Percentiles rank a stretch among this genome's conserved stretches.
Evolutionary conservation across 805 yeast species (phyloP).

Genomic region (Candida nemodendra): DNA sequence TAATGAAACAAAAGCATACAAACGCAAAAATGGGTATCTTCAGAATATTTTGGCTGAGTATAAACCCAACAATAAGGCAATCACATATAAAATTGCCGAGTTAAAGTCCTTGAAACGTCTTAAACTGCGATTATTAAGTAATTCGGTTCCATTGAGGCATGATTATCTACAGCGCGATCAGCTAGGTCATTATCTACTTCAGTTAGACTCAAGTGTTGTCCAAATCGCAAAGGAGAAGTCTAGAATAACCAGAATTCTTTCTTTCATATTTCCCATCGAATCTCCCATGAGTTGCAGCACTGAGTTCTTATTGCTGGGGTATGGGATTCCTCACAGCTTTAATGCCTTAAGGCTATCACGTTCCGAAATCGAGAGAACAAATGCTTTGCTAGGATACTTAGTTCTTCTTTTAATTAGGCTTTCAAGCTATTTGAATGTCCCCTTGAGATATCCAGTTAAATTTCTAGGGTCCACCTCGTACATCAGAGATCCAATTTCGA

Average conservation of each 20-base stretch:
- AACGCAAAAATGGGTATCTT: conserved; percentile 3
- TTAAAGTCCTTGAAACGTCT: neutral
- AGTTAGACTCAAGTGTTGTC: conserved; percentile 11
- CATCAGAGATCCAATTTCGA: conserved; percentile 47
- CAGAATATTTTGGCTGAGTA: conserved; percentile 2
- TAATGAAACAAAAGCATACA: neutral
- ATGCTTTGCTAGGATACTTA: conserved; percentile 49
- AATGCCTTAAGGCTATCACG: conserved; percentile 24
- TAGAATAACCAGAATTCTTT: conserved; percentile 22
- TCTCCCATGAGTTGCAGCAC: conserved; percentile 19
- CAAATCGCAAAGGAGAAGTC: conserved; percentile 25
- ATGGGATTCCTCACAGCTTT: conserved; percentile 27
- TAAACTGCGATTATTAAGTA: conserved; percentile 2
- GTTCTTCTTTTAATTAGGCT: conserved; percentile 41
- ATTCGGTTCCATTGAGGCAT: neutral
- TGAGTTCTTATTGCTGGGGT: conserved; percentile 32
- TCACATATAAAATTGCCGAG: conserved; percentile 5
- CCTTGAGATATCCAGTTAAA: conserved; percentile 49
- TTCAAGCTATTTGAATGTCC: conserved; percentile 41
- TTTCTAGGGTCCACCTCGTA: conserved; percentile 48
- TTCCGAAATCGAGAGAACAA: conserved; percentile 39
- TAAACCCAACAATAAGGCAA: neutral
- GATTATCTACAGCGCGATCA: conserved; percentile 11
- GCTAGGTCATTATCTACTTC: conserved; percentile 12
- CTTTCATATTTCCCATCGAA: conserved; percentile 33